Conservation (phyloP, 2,329 filamentous ascomycete species). For the Anisogramma anomala region DNA sequence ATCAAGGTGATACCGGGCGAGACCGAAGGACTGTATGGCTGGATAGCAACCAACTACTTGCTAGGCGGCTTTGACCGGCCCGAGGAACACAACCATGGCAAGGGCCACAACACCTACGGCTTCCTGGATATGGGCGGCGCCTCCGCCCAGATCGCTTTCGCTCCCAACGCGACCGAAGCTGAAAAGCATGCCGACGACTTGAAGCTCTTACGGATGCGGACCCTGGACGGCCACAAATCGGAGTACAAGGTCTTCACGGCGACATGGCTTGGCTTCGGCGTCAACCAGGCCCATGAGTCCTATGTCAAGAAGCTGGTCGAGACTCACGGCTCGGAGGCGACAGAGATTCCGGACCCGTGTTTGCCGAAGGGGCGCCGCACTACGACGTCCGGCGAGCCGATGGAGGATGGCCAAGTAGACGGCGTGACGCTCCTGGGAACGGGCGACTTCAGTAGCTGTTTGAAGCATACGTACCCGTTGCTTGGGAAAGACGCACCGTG, state of each 20-base stretch:
- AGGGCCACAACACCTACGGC: constrained; percentile 86
- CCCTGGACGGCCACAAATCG: constrained; percentile 60
- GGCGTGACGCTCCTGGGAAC: constrained; percentile 61
- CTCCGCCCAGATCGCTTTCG: constrained; percentile 95
- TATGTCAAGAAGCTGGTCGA: constrained; percentile 71
- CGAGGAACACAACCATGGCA: constrained; percentile 64
- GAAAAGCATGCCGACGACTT: constrained; percentile 82
- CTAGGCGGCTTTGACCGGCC: constrained; percentile 80
- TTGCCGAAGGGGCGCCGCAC: constrained; percentile 67
- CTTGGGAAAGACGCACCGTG: constrained; percentile 84
- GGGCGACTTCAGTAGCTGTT: constrained; percentile 75
- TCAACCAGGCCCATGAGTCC: constrained; percentile 76
- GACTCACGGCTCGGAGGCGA: constrained; percentile 43
- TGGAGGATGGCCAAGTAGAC: constrained; percentile 26
- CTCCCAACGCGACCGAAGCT: constrained; percentile 83
- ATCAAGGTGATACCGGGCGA: constrained; percentile 93
- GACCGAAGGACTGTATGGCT: constrained; percentile 91
- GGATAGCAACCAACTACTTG: constrained; percentile 94
- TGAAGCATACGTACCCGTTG: constrained; percentile 70
- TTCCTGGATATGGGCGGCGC: constrained; percentile 98
- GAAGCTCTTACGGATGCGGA: constrained; percentile 74
- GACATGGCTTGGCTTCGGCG: constrained; percentile 96
- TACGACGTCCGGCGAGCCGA: constrained; percentile 54
- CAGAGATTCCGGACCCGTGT: constrained; percentile 81
- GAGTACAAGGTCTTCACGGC: constrained; percentile 92